Percentiles rank a stretch among this genome's conserved stretches.
Evolutionary conservation across 306 rosid genomes (phyloP).

Genomic region (Vigna radiata): DNA sequence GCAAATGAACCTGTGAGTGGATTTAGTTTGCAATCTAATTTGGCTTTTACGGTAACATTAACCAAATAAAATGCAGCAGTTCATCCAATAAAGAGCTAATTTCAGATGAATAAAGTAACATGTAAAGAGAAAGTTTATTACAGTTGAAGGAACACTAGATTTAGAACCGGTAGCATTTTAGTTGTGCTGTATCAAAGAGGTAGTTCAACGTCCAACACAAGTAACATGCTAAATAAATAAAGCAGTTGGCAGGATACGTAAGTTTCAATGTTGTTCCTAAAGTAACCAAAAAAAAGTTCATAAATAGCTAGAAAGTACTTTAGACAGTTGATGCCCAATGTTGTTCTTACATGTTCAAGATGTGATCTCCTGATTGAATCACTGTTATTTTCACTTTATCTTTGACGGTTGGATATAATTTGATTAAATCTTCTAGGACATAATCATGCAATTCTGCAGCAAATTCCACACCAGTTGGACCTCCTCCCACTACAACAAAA

Average conservation of each 20-base stretch:
- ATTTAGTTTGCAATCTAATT: constrained; percentile 2
- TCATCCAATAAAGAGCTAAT: constrained; percentile 21
- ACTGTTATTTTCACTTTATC: constrained; percentile 81
- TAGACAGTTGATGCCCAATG: constrained; percentile 1
- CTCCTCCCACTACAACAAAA: constrained; percentile 97
- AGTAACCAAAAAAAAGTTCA: neutral
- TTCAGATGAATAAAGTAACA: constrained; percentile 14
- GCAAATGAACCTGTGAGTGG: neutral
- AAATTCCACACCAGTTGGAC: constrained; percentile 98
- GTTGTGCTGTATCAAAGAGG: neutral
- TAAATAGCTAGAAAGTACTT: constrained; percentile 30
- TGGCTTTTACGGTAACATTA: neutral
- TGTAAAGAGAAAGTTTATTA: neutral
- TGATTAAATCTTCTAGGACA: constrained; percentile 75
- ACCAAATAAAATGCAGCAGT: constrained; percentile 13
- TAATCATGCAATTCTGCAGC: constrained; percentile 97
- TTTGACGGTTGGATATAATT: constrained; percentile 73
- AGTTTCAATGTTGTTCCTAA: constrained; percentile 20
- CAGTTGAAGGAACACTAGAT: constrained; percentile 17
- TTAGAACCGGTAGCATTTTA: neutral
- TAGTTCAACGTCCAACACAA: neutral
- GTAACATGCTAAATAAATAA: constrained; percentile 10
- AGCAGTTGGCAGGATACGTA: neutral
- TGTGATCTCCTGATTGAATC: constrained; percentile 98
- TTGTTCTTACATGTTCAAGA: constrained; percentile 78